Evolutionary conservation across 1,284 basidiomycete genomes (phyloP).

Genomic region (Cryptococcus sp.): DNA sequence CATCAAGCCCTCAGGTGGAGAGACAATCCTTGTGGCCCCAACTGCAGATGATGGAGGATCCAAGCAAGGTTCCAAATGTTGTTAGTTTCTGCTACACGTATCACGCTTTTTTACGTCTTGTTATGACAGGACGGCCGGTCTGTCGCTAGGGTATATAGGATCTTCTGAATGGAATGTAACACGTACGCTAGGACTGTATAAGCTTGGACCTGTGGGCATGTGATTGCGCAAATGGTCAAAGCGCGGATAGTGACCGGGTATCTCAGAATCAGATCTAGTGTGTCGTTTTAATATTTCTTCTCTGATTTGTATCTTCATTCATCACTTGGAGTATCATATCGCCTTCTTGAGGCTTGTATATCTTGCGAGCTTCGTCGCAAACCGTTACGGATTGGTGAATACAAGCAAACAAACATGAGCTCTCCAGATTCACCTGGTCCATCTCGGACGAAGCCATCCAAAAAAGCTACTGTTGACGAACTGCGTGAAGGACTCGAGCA

Average conservation of each 20-base stretch:
- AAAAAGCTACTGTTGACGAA: slow-evolving; percentile 36
- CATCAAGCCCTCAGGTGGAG: slow-evolving; percentile 65
- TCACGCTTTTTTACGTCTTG: not conserved
- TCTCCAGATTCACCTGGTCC: not conserved
- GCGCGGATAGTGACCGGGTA: too few species aligned
- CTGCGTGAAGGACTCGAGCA: slow-evolving; percentile 25
- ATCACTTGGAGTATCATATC: too few species aligned
- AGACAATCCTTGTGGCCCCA: slow-evolving; percentile 71
- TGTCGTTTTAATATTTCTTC: too few species aligned
- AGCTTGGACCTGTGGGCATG: too few species aligned
- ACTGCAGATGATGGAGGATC: slow-evolving; percentile 48
- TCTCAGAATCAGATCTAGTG: too few species aligned
- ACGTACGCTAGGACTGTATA: not conserved
- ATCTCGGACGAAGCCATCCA: slow-evolving; percentile 20
- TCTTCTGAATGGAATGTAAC: not conserved
- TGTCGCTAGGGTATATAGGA: not conserved
- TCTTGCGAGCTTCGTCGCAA: too few species aligned
- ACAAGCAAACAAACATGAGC: too few species aligned
- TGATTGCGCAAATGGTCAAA: too few species aligned
- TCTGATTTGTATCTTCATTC: too few species aligned
- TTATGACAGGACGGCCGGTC: not conserved
- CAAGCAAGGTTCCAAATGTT: slow-evolving; percentile 48
- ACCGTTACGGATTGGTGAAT: too few species aligned
- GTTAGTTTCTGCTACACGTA: slow-evolving; percentile 20
- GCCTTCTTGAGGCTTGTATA: too few species aligned